phyloP scores from a whole-genome alignment of 2,329 filamentous ascomycete genomes.

The Raffaelea ambrosiae region DNA sequence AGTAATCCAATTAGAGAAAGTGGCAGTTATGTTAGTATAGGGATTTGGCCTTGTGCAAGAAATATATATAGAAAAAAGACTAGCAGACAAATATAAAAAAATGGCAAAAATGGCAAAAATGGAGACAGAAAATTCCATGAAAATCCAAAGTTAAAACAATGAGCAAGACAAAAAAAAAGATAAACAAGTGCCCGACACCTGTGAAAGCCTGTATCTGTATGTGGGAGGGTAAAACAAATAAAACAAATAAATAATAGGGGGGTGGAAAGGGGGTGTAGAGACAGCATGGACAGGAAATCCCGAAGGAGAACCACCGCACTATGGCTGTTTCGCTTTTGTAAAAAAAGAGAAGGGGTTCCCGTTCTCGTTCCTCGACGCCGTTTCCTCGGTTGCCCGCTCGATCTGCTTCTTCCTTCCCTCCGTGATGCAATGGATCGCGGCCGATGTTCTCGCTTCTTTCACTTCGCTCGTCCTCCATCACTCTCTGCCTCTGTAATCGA shows the following conservation, averaged over 20 bases:
- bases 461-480: neutral
- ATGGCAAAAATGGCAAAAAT: constrained; percentile 8
- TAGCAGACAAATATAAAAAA: neutral
- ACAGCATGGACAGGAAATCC: too few relatives aligned
- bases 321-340: too few relatives aligned
- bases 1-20: neutral
- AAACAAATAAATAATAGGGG: too few relatives aligned
- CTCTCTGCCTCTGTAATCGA: neutral
- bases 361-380: too few relatives aligned
- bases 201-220: constrained; percentile 11
- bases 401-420: too few relatives aligned
- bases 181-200: constrained; percentile 14
- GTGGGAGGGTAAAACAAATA: too few relatives aligned
- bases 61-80: neutral
- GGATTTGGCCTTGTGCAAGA: neutral
- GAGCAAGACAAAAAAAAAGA: constrained; percentile 8
- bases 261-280: too few relatives aligned
- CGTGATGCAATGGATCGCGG: too few relatives aligned
- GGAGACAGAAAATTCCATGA: constrained; percentile 6
- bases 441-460: too few relatives aligned
- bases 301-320: too few relatives aligned
- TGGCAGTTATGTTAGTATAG: neutral
- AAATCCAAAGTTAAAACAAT: constrained; percentile 7
- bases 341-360: too few relatives aligned
- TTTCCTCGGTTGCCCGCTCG: too few relatives aligned